These are phyloP conservation scores for Talaromyces ruber DNA, from an alignment of 495 filamentous ascomycete species.

Conservation along the genomic window DNA sequence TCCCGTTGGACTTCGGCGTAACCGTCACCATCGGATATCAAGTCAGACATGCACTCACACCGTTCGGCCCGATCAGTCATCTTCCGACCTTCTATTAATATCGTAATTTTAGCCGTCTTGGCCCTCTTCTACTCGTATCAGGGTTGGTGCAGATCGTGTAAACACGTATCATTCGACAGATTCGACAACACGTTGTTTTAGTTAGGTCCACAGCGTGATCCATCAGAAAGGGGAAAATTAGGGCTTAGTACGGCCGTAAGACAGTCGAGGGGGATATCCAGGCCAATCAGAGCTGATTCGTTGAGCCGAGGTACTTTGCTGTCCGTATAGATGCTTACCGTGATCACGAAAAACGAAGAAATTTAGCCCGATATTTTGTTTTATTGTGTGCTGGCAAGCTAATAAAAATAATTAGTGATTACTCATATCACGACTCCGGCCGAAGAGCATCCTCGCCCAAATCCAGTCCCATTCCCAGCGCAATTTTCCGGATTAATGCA, in stretches of 20 bases:
- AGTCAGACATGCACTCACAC: not conserved
- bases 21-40: not conserved
- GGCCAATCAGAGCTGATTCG: not conserved
- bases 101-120: not conserved
- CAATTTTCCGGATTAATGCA: conserved; percentile 83
- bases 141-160: not conserved
- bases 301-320: not conserved
- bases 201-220: not conserved
- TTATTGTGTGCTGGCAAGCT: not conserved
- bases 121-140: not conserved
- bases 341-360: not conserved
- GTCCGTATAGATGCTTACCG: not conserved
- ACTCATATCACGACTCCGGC: not conserved
- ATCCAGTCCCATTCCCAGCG: conserved; percentile 67
- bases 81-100: not conserved
- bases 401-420: not conserved
- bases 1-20: not conserved
- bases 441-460: conserved; percentile 9
- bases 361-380: not conserved
- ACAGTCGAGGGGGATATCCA: not conserved
- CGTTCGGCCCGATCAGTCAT: not conserved
- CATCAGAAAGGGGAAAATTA: not conserved
- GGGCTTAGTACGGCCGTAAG: not conserved
- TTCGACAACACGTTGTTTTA: not conserved
- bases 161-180: not conserved